Evolutionary conservation across 2,329 filamentous ascomycete genomes (phyloP).

Genomic region (Cladorrhinum sp.): DNA sequence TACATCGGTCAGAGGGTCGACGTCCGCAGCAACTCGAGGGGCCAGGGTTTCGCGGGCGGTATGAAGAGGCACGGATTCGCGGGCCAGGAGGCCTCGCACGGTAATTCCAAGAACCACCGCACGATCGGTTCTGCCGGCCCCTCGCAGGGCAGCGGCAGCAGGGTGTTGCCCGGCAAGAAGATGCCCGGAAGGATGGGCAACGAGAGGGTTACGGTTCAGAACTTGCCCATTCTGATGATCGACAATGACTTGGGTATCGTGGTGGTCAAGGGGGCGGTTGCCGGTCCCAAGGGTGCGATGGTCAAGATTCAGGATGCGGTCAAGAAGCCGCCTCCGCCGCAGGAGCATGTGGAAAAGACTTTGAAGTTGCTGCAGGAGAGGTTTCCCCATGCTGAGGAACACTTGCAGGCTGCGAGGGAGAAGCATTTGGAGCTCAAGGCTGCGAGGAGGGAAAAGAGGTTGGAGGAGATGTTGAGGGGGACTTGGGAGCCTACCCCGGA

Average conservation of each 20-base stretch:
- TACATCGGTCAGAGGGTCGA: conserved; percentile 87
- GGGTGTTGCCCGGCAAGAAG: conserved; percentile 93
- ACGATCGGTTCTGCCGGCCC: conserved; percentile 87
- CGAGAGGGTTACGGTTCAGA: conserved; percentile 84
- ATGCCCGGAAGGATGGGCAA: conserved; percentile 97
- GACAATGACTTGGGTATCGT: conserved; percentile 85
- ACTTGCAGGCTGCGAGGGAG: conserved; percentile 48
- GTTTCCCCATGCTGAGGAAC: conserved; percentile 45
- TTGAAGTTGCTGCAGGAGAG: conserved; percentile 44
- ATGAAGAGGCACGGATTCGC: conserved; percentile 95
- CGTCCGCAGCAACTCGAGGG: conserved; percentile 72
- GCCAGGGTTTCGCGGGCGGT: conserved; percentile 92
- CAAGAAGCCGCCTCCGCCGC: conserved; percentile 67
- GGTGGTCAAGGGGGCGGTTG: conserved; percentile 80
- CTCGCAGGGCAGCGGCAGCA: conserved; percentile 85
- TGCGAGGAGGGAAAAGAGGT: conserved; percentile 42
- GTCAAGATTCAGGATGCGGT: conserved; percentile 87
- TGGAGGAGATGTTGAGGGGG: conserved; percentile 33
- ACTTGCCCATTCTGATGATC: conserved; percentile 82
- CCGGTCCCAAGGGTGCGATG: conserved; percentile 81
- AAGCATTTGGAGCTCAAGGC: conserved; percentile 55
- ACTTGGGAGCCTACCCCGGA: conserved; percentile 20
- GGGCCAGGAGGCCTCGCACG: conserved; percentile 89
- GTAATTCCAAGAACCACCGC: conserved; percentile 91
- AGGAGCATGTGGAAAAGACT: conserved; percentile 48